Evolutionary conservation across 1,284 basidiomycete genomes (phyloP), one percentile per base, ranked within the genome.

Genomic region (Flammula alnicola): DNA sequence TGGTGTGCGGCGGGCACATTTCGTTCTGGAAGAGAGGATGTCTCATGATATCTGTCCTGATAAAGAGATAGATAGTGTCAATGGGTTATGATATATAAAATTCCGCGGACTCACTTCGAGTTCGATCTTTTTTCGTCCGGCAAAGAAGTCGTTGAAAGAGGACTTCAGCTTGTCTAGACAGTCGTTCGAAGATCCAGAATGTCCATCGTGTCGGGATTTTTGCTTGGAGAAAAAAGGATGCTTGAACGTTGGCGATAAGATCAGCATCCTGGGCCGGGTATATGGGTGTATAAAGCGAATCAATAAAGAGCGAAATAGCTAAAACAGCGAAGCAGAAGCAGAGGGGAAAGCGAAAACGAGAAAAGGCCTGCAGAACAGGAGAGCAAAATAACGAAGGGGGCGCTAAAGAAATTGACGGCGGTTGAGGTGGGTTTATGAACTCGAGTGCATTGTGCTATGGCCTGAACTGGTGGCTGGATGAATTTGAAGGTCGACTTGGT

Each of bases 381-480:
- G 25, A 37, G 31, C 9, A 42, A 30, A 12, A 5, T 14, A 14
- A 43, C 2, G 3, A 23, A 16, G 11, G 17, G 14, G 10, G 37
- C 37, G 16, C n/a, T n/a, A n/a, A 12, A 14, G 25, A 5, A 16
- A 39, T 26, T 12, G 37, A 3, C 20, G 23, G 23, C 22, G 19
- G 22, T 16, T n/a, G 9, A 27, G 25, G 10, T 25, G 37, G 25
- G 14, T 44, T 50, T 44, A 44, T 44, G 30, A 26, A 44, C 23
- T 17, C 37, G 27, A 16, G 12, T 9, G 12, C 48, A 44, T 50
- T 30, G 19, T 25, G 27, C 26, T 32, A 33, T 30, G 29, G 30
- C 42, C 42, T 50, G 48, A 27, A n/a, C 41, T 39, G 42, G 42
- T 40, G 42, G 41, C 20, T 36, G 37, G 38, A 44, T 26, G 25